Base-by-base conservation (phyloP, 1,284 basidiomycete genomes). In the Ceratobasidium sp. region DNA sequence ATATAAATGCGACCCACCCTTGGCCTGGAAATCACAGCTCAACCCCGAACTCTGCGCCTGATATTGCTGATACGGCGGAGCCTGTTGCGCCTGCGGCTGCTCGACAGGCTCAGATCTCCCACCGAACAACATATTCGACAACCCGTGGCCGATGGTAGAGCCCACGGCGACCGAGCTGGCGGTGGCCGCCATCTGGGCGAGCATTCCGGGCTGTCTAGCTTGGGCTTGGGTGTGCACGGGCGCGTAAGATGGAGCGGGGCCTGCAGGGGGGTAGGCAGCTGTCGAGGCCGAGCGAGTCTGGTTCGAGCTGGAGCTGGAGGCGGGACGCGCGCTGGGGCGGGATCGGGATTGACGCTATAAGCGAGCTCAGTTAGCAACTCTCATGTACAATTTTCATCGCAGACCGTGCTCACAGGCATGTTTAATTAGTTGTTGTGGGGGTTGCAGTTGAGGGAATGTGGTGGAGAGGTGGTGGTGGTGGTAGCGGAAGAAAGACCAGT, bases 101-200 rank as follows among this genome's bases (percentile, higher is more conserved):
- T 75, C 71, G 47, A 86, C 85, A 69, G 85, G 84, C 54, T 83
- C 86, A 64, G 85, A 84, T 17, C 85, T 82, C 72, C 91, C 88
- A 60, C 94, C 94, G 78, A 96, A 96, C 74, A 96, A 88, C 92
- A 96, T 94, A 82, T 82, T 88, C 63, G 92, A 94, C 76, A 96
- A 81, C 47, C 94, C 94, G 80, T 96, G 94, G 60, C 94, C 94
- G 76, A 96, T 87, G 65, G 90, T 90, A 17, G 93, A 94, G 54
- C 94, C 94, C 66, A 94, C 86, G 6, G 94, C 94, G 51, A 96
- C 94, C 76, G 92, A 93, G 73, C 93, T 94, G 33, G 93, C 94
- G 7, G 94, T 96, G 17, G 94, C 93, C 71, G 94, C 94, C 93
- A 96, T 96, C 82, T 93, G 91, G 0, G 88, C 85, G 19, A 94